Percentiles rank a stretch among this genome's conserved stretches.
phyloP scores from a whole-genome alignment of 2,329 filamentous ascomycete genomes.

The Coniella lustricola region DNA sequence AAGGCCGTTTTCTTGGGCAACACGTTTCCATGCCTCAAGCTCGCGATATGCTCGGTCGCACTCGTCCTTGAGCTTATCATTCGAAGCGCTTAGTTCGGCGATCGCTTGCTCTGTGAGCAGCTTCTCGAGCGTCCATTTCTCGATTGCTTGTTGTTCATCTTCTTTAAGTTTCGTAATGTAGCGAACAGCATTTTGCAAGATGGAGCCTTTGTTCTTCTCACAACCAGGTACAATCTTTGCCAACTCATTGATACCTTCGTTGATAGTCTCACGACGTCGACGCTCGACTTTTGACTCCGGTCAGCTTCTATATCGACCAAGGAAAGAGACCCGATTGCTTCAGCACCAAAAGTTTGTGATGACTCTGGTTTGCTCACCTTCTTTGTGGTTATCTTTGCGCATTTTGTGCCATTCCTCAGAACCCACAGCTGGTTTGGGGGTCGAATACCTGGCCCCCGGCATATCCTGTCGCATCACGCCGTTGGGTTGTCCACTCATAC shows the following conservation, averaged over 20 bases:
- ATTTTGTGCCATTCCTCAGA: conserved; percentile 98
- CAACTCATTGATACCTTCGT: conserved; percentile 96
- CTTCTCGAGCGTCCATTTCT: conserved; percentile 91
- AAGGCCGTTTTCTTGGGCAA: conserved; percentile 54
- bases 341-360: too few relatives aligned
- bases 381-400: conserved; percentile 96
- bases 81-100: conserved; percentile 76
- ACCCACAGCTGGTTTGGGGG: conserved; percentile 78
- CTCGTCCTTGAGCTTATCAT: conserved; percentile 79
- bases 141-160: conserved; percentile 88
- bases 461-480: conserved; percentile 17
- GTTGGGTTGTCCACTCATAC: conserved; percentile 11
- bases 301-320: conserved; percentile 18
- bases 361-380: conserved; percentile 54
- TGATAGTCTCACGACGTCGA: conserved; percentile 93
- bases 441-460: conserved; percentile 32
- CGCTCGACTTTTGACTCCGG: conserved; percentile 65
- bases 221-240: conserved; percentile 96
- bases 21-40: conserved; percentile 70
- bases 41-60: conserved; percentile 72
- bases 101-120: conserved; percentile 84
- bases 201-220: conserved; percentile 98
- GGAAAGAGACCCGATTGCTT: too few relatives aligned
- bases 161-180: conserved; percentile 95
- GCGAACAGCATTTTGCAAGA: conserved; percentile 83